A percentile compares a stretch with the other conserved stretches of the same genome.
phyloP scores from a whole-genome alignment of 768 basidiomycete genomes.

The Suillus bovinus region DNA sequence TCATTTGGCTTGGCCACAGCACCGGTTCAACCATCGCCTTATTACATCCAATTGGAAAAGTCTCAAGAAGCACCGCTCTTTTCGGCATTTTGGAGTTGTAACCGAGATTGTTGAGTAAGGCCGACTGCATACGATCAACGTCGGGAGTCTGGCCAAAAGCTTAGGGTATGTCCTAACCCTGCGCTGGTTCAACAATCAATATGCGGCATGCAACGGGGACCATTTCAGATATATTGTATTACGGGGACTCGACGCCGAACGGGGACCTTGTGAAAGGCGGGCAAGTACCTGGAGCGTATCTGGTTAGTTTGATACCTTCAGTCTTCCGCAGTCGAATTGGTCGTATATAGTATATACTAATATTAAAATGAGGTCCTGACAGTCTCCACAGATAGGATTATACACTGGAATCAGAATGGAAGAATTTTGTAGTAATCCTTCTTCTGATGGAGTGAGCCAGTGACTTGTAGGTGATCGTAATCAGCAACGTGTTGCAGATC shows the following conservation, averaged over 20 bases:
- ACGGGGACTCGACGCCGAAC: background rate
- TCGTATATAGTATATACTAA: background rate
- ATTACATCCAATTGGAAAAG: background rate
- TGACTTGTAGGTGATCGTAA: background rate
- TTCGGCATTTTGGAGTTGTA: background rate
- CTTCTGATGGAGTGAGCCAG: background rate
- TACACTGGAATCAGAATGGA: constrained; percentile 2
- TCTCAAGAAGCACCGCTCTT: background rate
- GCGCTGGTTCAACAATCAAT: background rate
- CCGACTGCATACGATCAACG: background rate
- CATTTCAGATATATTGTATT: constrained; percentile 6
- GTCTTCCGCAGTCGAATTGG: background rate
- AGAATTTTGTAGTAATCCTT: background rate
- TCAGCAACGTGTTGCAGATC: constrained; percentile 3
- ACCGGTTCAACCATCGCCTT: background rate
- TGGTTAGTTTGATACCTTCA: background rate
- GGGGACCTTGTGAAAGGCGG: constrained; percentile 4
- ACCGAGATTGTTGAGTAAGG: background rate
- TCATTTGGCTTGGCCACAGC: background rate
- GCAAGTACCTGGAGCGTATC: background rate
- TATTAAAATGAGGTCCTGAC: constrained; percentile 1
- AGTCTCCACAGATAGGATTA: constrained; percentile 1
- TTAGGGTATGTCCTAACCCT: background rate
- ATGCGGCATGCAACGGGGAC: background rate
- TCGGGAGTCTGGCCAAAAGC: background rate